Evolutionary conservation across 2,329 filamentous ascomycete species (phyloP).

Genomic region (Chrysoporthe austroafricana): DNA sequence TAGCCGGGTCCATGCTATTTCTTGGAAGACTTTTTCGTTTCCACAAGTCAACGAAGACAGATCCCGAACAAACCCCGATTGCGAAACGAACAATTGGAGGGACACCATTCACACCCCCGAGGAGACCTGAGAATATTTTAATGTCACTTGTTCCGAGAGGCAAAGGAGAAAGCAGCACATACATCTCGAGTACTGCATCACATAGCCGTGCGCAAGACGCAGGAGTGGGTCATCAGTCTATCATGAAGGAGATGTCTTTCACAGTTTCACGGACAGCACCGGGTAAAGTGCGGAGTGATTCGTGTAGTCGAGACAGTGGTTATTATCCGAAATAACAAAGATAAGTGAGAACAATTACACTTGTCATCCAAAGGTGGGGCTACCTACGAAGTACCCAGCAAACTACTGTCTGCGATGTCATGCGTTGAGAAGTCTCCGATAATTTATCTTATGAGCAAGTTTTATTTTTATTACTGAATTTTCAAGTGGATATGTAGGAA

Average conservation of each 20-base stretch:
- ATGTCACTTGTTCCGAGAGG: background rate
- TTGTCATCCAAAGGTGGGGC: background rate
- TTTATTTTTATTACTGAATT: no score
- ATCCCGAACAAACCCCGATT: background rate
- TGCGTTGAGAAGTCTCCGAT: no score
- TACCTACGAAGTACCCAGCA: background rate
- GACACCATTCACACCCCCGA: background rate
- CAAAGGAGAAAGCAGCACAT: background rate
- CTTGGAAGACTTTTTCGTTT: background rate
- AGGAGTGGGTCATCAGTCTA: background rate
- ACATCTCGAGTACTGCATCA: background rate
- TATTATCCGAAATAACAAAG: background rate
- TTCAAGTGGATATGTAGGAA: no score
- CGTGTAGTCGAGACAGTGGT: background rate
- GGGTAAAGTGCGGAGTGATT: background rate
- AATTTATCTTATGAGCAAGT: no score
- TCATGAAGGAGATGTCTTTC: background rate
- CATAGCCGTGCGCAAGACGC: background rate
- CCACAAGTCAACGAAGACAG: background rate
- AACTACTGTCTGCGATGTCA: no score
- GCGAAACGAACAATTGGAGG: background rate
- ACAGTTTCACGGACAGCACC: background rate
- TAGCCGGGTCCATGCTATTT: background rate
- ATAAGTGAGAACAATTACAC: background rate
- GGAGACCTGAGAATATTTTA: background rate